Base-by-base conservation (phyloP, 495 filamentous ascomycete species). In the Rhizodiscina lignyota region DNA sequence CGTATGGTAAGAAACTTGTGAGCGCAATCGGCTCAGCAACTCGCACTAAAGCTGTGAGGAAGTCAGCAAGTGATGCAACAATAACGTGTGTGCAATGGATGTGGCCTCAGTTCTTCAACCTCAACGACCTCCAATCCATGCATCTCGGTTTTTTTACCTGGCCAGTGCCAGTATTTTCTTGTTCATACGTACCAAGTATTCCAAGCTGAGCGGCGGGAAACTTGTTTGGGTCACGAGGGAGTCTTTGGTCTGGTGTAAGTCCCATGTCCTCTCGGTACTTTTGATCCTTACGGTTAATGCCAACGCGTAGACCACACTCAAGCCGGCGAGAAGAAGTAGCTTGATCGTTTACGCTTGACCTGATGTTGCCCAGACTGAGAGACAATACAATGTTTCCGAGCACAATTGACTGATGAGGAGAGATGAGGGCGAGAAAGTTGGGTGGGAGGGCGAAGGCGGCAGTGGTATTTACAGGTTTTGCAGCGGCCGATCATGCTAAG, bases 11-110 rank as follows among this genome's bases (percentile, higher is more conserved):
- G 56, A 86, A 81, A 50, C 79, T 84, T 2, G 82, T 86, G 41
- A 91, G 68, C 29, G 83, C 83, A 39, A 93, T 82, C 4, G 83
- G 84, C 58, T 93, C 84, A 26, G 83, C 80, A 42, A 92, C 68
- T 34, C 85, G 78, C 54, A 76, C 77, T 59, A 79, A 70, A 48
- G 74, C 72, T 67, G 51, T 35, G 17, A 46, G 32, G 44, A 39
- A 2, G 41, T 27, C 18, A 27, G 33, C 12, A 5, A 27, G 6
- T 11, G 17, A 26, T 30, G 20, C 5, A 30, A 16, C 11, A 27
- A 27, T 8, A 26, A 5, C 8, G 12, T 5, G 30, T 23, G 30
- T 52, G 35, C 42, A 34, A 21, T 41, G 39, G 12, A 51, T 42
- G 16, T 34, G 39, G 29, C 32, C 21, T 47, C 29, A 43, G 61